Evolutionary conservation across 2,329 filamentous ascomycete genomes (phyloP).

Genomic region (Aureobasidium sp.): DNA sequence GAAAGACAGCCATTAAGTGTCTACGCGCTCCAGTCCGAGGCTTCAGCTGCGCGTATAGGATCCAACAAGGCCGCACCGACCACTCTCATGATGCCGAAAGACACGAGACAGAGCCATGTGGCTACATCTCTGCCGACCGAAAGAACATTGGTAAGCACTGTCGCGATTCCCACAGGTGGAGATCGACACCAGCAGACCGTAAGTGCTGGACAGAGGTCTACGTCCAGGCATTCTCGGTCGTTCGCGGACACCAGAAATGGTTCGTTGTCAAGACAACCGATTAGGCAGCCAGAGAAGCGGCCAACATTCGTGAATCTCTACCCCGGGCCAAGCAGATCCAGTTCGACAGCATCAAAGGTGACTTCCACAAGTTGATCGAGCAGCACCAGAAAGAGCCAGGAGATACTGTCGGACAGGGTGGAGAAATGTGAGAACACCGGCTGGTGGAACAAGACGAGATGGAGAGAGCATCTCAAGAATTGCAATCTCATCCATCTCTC

Average conservation of each 20-base stretch:
- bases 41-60: neutral
- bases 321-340: neutral
- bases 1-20: neutral
- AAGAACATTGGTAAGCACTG: neutral
- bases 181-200: neutral
- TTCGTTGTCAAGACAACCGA: neutral
- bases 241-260: neutral
- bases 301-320: neutral
- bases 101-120: neutral
- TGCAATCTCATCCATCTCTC: neutral
- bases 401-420: neutral
- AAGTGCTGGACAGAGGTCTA: neutral
- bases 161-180: neutral
- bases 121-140: neutral
- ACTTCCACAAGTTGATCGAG: neutral
- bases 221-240: neutral
- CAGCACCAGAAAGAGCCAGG: neutral
- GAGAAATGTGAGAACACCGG: slow-evolving; percentile 1
- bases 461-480: slow-evolving; percentile 14
- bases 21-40: neutral
- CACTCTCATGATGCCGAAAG: neutral
- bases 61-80: neutral
- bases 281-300: neutral
- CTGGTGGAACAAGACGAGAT: slow-evolving; percentile 14
- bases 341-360: neutral